Conservation (phyloP, 2,329 filamentous ascomycete genomes). For the Fusarium sulawesiense region DNA sequence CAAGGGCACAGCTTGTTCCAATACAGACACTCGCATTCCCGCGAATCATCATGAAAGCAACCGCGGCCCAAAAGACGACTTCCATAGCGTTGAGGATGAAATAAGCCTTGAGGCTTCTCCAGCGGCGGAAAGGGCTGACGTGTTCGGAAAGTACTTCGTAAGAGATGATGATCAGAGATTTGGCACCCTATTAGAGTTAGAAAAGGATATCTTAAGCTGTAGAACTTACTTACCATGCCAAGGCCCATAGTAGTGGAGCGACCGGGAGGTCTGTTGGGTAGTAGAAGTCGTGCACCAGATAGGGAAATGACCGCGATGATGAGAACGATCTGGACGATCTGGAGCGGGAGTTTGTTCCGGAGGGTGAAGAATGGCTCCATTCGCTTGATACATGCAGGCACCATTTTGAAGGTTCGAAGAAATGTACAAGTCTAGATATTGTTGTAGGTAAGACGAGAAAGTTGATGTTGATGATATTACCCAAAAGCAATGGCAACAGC, state of each 20-base stretch:
- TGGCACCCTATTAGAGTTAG: conserved; percentile 14
- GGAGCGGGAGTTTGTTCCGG: conserved; percentile 2
- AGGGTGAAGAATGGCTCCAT: conserved; percentile 2
- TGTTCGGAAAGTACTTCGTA: conserved; percentile 9
- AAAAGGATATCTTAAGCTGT: neutral
- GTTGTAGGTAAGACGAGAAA: neutral
- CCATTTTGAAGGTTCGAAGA: neutral
- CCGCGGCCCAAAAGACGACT: conserved; percentile 3
- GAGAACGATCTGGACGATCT: conserved; percentile 1
- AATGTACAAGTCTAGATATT: too few relatives aligned
- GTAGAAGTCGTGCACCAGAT: conserved; percentile 25
- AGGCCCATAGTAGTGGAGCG: conserved; percentile 35
- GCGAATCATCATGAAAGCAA: conserved; percentile 3
- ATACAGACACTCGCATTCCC: neutral
- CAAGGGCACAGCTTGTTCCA: conserved; percentile 1
- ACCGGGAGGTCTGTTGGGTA: conserved; percentile 25
- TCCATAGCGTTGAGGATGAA: conserved; percentile 7
- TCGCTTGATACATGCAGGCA: neutral
- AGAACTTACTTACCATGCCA: conserved; percentile 32
- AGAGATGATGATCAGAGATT: conserved; percentile 2
- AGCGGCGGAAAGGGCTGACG: neutral
- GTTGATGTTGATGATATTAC: too few relatives aligned
- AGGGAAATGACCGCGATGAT: conserved; percentile 20
- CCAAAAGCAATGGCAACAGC: neutral
- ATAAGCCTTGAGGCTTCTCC: conserved; percentile 5